phyloP scores from a whole-genome alignment of 2,329 filamentous ascomycete species.

The Fusarium lyarnte region DNA sequence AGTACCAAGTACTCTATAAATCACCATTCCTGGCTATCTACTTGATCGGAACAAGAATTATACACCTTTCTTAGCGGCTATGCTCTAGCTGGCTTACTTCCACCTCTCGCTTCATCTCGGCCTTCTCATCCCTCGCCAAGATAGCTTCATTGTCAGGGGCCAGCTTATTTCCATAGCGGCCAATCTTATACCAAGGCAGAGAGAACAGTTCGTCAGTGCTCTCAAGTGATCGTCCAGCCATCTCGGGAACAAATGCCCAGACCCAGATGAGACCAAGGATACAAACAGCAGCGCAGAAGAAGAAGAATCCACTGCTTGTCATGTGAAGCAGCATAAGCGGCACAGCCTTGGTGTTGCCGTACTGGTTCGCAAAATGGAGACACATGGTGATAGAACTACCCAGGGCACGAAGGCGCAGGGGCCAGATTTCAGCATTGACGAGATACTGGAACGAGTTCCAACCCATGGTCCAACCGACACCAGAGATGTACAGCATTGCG shows the following conservation, averaged over 20 bases:
- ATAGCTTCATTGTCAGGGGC: slow-evolving; percentile 17
- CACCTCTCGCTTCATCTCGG: slow-evolving; percentile 9
- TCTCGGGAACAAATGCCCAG: slow-evolving; percentile 73
- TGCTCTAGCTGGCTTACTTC: background rate
- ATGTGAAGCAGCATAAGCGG: slow-evolving; percentile 4
- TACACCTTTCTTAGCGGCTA: no score
- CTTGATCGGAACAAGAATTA: no score
- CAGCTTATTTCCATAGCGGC: slow-evolving; percentile 50
- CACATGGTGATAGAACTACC: slow-evolving; percentile 20
- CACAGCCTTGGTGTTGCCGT: slow-evolving; percentile 18
- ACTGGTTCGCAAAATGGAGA: slow-evolving; percentile 13
- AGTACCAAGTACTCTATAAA: no score
- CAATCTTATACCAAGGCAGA: slow-evolving; percentile 74
- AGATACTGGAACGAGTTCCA: slow-evolving; percentile 17
- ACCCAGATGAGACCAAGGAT: slow-evolving; percentile 68
- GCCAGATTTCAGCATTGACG: slow-evolving; percentile 20
- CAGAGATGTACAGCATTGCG: slow-evolving; percentile 8
- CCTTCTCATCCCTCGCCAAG: slow-evolving; percentile 9
- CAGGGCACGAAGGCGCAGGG: slow-evolving; percentile 10
- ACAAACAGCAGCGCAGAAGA: slow-evolving; percentile 14
- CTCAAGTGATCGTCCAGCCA: slow-evolving; percentile 65
- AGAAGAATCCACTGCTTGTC: slow-evolving; percentile 12
- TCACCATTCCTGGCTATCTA: no score
- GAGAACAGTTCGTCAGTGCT: slow-evolving; percentile 72
- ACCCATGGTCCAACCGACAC: slow-evolving; percentile 12